A percentile compares a stretch with the other conserved stretches of the same genome.
phyloP scores from a whole-genome alignment of 371 early-diverging fungal genomes.

The Rhizoclosmatium hyalinum region DNA sequence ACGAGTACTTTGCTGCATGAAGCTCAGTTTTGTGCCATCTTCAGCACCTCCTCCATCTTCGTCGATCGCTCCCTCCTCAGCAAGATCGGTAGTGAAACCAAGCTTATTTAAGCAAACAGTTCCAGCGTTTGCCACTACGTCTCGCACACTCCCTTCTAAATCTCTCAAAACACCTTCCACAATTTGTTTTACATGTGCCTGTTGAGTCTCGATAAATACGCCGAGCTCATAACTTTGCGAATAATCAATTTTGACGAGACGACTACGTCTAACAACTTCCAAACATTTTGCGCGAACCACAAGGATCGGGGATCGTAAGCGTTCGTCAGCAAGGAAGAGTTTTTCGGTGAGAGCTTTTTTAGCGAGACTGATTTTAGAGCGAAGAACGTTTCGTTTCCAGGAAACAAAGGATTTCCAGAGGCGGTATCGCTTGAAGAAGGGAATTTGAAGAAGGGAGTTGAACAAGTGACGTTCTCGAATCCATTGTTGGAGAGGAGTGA shows the following conservation, averaged over 20 bases:
- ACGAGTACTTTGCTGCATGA: slow-evolving; percentile 58
- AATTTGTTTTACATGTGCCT: slow-evolving; percentile 33
- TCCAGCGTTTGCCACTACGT: slow-evolving; percentile 46
- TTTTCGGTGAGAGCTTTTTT: slow-evolving; percentile 36
- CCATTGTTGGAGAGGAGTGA: slow-evolving; percentile 52
- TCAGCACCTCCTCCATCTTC: neutral
- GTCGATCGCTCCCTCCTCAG: neutral
- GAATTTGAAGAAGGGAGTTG: slow-evolving; percentile 45
- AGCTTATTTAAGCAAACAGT: slow-evolving; percentile 36
- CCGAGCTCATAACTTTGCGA: slow-evolving; percentile 39
- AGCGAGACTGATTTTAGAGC: slow-evolving; percentile 44
- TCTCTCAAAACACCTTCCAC: slow-evolving; percentile 29
- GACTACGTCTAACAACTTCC: slow-evolving; percentile 31
- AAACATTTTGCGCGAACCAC: slow-evolving; percentile 33
- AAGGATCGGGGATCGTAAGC: slow-evolving; percentile 37
- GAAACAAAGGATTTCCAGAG: slow-evolving; percentile 46
- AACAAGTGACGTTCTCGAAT: slow-evolving; percentile 47
- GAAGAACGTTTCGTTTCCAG: slow-evolving; percentile 52
- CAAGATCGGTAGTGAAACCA: slow-evolving; percentile 38
- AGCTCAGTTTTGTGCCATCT: slow-evolving; percentile 39
- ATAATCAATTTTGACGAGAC: slow-evolving; percentile 38
- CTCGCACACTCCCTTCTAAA: slow-evolving; percentile 34
- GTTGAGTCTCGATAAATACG: slow-evolving; percentile 46
- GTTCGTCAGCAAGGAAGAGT: slow-evolving; percentile 45
- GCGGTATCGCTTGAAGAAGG: slow-evolving; percentile 49